phyloP scores from a whole-genome alignment of 352 stramenopile species.

The Globisporangium paddicum region DNA sequence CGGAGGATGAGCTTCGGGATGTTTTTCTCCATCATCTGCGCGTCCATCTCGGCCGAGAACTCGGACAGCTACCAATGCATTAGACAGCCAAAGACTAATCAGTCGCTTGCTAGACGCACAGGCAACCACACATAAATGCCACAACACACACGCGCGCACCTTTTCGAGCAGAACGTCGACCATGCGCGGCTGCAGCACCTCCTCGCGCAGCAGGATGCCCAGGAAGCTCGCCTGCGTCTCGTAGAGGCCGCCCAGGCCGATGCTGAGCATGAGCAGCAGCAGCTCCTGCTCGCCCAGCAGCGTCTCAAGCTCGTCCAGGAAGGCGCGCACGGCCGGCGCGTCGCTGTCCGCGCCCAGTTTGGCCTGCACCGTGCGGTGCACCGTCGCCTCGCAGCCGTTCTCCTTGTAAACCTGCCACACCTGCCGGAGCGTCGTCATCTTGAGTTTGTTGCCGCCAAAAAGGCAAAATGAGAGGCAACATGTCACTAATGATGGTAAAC shows the following conservation, averaged over 20 bases:
- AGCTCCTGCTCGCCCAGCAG: constrained; percentile 30
- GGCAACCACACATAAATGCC: not conserved
- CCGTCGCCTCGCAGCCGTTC: constrained; percentile 27
- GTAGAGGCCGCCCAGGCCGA: constrained; percentile 32
- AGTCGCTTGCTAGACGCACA: not conserved
- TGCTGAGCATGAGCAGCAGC: constrained; percentile 46
- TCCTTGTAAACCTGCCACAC: constrained; percentile 48
- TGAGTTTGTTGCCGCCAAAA: not conserved
- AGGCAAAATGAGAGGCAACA: not conserved
- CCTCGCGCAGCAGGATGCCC: constrained; percentile 45
- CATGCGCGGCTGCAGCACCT: constrained; percentile 36
- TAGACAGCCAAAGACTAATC: not conserved
- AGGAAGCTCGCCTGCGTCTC: constrained; percentile 51
- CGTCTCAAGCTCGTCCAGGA: constrained; percentile 32
- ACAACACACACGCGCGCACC: constrained; percentile 6
- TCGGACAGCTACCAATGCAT: constrained; percentile 28
- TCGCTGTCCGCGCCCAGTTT: constrained; percentile 22
- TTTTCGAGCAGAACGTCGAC: constrained; percentile 54
- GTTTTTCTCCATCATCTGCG: constrained; percentile 36
- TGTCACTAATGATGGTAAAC: no score
- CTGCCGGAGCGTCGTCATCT: constrained; percentile 31
- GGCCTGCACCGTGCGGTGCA: constrained; percentile 27
- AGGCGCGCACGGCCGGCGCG: constrained; percentile 17
- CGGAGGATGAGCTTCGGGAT: constrained; percentile 58
- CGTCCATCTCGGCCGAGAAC: constrained; percentile 31